These are phyloP conservation scores for Colletotrichum higginsianum DNA, from an alignment of 2,329 filamentous ascomycete genomes.

Conservation along the genomic window DNA sequence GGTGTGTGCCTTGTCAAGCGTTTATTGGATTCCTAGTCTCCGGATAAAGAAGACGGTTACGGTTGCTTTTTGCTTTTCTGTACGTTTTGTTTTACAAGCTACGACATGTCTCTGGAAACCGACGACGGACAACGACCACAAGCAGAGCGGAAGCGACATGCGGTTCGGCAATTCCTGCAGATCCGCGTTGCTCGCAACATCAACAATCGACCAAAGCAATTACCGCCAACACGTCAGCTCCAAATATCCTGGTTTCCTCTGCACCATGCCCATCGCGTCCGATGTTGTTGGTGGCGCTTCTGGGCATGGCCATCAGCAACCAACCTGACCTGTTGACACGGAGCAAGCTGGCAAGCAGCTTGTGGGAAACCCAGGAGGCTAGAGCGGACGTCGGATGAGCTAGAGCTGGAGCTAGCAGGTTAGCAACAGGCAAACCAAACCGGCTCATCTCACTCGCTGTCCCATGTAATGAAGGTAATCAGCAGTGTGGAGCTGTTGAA, in stretches of 20 bases:
- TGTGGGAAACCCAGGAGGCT: not conserved
- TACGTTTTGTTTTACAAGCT: not conserved
- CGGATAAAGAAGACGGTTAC: not conserved
- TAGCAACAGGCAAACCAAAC: not conserved
- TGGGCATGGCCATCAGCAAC: not conserved
- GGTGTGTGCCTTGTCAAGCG: not conserved
- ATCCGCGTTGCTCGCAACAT: constrained; percentile 11
- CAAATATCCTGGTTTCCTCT: not conserved
- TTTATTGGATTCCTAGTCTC: not conserved
- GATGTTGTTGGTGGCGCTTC: not conserved
- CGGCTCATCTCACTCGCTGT: constrained; percentile 15
- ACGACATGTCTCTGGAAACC: constrained; percentile 7
- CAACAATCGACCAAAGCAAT: constrained; percentile 23
- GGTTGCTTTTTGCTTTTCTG: constrained; percentile 8
- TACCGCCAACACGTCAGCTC: constrained; percentile 9
- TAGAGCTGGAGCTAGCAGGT: no score
- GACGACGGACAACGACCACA: not conserved
- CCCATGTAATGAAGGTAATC: constrained; percentile 38
- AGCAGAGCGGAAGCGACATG: not conserved
- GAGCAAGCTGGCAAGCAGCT: not conserved
- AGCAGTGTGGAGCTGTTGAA: constrained; percentile 35
- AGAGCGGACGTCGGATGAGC: not conserved
- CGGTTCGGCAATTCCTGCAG: not conserved
- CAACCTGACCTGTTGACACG: no score
- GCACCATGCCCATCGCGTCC: not conserved